phyloP scores from a whole-genome alignment of 2,329 filamentous ascomycete genomes.

The Pestalotiopsis sp. region DNA sequence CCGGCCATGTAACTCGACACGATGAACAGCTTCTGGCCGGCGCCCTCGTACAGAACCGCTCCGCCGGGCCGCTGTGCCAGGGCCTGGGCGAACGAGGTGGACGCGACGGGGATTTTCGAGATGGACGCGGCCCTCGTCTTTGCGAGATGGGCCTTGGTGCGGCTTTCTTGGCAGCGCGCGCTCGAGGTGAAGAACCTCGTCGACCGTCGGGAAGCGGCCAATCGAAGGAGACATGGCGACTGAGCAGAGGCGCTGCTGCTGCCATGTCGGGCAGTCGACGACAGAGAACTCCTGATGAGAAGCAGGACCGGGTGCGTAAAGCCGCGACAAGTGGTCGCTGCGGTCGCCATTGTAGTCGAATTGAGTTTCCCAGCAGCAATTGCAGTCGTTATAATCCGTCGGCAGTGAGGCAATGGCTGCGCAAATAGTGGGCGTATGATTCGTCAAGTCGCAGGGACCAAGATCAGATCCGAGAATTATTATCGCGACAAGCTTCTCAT shows the following conservation, averaged over 20 bases:
- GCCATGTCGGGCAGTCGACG: constrained; percentile 14
- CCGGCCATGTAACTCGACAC: constrained; percentile 61
- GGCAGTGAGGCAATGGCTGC: not conserved
- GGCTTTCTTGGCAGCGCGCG: not conserved
- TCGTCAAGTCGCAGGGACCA: not conserved
- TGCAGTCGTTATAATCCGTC: not conserved
- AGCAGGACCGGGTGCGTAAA: constrained; percentile 31
- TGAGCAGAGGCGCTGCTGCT: constrained; percentile 1
- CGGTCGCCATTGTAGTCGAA: constrained; percentile 23
- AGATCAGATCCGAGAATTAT: not conserved
- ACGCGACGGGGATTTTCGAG: constrained; percentile 21
- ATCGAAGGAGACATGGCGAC: constrained; percentile 1
- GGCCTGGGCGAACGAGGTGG: constrained; percentile 52
- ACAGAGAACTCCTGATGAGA: constrained; percentile 28
- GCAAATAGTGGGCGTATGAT: not conserved
- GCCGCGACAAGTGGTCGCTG: constrained; percentile 27
- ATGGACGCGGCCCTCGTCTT: constrained; percentile 16
- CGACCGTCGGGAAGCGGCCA: not conserved
- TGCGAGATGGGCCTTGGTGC: not conserved
- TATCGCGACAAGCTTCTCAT: not conserved
- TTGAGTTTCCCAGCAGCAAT: not conserved
- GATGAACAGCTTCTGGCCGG: constrained; percentile 66
- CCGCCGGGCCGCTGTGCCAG: constrained; percentile 58
- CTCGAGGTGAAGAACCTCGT: constrained; percentile 5
- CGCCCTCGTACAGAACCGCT: constrained; percentile 66